Evolutionary conservation across 176 grass and related monocot species (phyloP).

Genomic region (Cenchrus fungigraminus): DNA sequence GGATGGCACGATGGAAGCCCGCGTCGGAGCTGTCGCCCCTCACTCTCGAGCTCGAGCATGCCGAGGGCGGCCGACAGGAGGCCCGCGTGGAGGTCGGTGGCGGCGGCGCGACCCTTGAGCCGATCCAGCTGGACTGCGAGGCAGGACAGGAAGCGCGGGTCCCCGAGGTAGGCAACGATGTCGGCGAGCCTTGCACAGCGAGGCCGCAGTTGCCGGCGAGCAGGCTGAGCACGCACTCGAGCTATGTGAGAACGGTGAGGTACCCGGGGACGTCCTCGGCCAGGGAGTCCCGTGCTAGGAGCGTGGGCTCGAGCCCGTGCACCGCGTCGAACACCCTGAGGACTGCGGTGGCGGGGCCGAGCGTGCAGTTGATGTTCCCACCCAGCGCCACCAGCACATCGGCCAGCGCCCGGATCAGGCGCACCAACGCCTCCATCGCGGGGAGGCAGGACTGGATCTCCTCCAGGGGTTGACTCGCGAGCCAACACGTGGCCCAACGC

Average conservation of each 20-base stretch:
- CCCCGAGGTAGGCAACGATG: conserved; percentile 72
- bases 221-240: conserved; percentile 82
- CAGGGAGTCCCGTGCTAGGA: conserved; percentile 45
- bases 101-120: conserved; percentile 22
- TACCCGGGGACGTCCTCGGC: conserved; percentile 50
- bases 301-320: conserved; percentile 81
- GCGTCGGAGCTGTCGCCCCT: not conserved
- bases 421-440: conserved; percentile 56
- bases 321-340: conserved; percentile 98
- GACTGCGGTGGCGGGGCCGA: conserved; percentile 72
- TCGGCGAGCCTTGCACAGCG: conserved; percentile 74
- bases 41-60: conserved; percentile 50
- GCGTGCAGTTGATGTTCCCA: conserved; percentile 65
- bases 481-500: conserved; percentile 49
- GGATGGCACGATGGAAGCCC: conserved; percentile 46
- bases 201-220: conserved; percentile 81
- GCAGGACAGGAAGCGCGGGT: conserved; percentile 55
- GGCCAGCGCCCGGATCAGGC: conserved; percentile 68
- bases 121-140: conserved; percentile 42
- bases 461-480: conserved; percentile 31
- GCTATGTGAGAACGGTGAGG: conserved; percentile 65
- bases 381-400: conserved; percentile 53
- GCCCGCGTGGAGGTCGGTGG: conserved; percentile 50
- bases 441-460: conserved; percentile 70
- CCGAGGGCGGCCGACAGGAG: conserved; percentile 65